Evolutionary conservation across 495 filamentous ascomycete genomes (phyloP).

Genomic region (Lepidopterella palustris): DNA sequence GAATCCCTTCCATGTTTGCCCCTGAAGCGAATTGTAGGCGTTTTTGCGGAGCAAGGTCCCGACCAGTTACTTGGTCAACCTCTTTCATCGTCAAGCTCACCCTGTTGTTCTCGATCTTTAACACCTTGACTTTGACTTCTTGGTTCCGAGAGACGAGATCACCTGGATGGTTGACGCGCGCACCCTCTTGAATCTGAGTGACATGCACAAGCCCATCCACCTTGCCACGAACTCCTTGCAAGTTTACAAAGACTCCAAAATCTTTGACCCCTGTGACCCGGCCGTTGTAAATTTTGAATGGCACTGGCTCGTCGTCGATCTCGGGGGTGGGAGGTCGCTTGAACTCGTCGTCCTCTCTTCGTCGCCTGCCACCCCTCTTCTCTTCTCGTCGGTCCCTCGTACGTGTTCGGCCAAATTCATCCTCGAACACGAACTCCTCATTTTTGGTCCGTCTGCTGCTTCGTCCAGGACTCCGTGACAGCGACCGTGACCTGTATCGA

Average conservation of each 20-base stretch:
- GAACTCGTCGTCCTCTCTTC: constrained; percentile 57
- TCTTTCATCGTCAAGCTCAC: constrained; percentile 96
- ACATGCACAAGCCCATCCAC: constrained; percentile 93
- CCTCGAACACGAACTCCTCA: constrained; percentile 48
- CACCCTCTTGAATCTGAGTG: constrained; percentile 84
- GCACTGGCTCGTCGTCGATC: constrained; percentile 68
- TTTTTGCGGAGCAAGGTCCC: constrained; percentile 73
- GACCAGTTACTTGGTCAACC: constrained; percentile 84
- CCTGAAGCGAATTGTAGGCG: constrained; percentile 81
- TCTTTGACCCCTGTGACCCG: constrained; percentile 87
- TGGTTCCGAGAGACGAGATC: constrained; percentile 78
- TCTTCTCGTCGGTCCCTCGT: constrained; percentile 30
- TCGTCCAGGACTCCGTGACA: constrained; percentile 39
- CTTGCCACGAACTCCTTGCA: constrained; percentile 79
- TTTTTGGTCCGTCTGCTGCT: constrained; percentile 45
- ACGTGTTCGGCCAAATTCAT: constrained; percentile 54
- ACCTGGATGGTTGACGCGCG: constrained; percentile 83
- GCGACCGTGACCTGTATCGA: constrained; percentile 49
- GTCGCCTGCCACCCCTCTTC: constrained; percentile 36
- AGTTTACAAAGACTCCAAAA: constrained; percentile 91
- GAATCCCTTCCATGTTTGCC: constrained; percentile 79
- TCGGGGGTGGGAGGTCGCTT: constrained; percentile 68
- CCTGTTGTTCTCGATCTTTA: constrained; percentile 71
- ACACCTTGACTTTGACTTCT: constrained; percentile 85
- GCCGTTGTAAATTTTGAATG: constrained; percentile 88